Percentiles rank a stretch among this genome's conserved stretches.
Evolutionary conservation across 345 rosid genomes (phyloP).

Genomic region (Citrus glauca): DNA sequence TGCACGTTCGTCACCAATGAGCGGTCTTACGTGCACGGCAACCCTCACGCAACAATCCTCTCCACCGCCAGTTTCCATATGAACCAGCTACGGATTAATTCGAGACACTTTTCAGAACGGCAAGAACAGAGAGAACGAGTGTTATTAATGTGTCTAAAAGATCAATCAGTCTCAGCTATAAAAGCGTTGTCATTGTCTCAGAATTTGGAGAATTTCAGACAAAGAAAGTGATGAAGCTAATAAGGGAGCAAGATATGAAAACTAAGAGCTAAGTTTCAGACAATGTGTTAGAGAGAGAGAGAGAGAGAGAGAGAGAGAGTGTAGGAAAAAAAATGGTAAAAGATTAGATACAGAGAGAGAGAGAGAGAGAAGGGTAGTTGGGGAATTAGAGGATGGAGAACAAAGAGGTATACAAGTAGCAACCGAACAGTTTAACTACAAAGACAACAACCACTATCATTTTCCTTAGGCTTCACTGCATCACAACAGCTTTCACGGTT

Average conservation of each 20-base stretch:
- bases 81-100: slow-evolving; percentile 17
- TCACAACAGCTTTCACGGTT: slow-evolving; percentile 15
- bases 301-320: background rate
- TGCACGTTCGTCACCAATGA: slow-evolving; percentile 82
- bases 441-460: slow-evolving; percentile 57
- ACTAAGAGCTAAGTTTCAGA: slow-evolving; percentile 24
- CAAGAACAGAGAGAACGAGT: background rate
- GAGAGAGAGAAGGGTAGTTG: slow-evolving; percentile 40
- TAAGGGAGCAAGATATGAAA: background rate
- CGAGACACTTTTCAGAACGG: background rate
- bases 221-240: slow-evolving; percentile 34
- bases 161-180: slow-evolving; percentile 9
- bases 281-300: slow-evolving; percentile 18
- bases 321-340: slow-evolving; percentile 1
- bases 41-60: slow-evolving; percentile 97
- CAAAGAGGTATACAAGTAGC: slow-evolving; percentile 3
- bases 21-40: slow-evolving; percentile 95
- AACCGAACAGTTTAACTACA: slow-evolving; percentile 32
- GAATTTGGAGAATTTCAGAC: slow-evolving; percentile 25
- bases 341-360: background rate
- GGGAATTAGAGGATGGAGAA: slow-evolving; percentile 27
- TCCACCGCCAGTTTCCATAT: slow-evolving; percentile 47
- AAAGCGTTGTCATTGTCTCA: slow-evolving; percentile 31
- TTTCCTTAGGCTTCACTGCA: slow-evolving; percentile 71
- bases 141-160: slow-evolving; percentile 4